Base-by-base conservation (phyloP, 2,329 filamentous ascomycete species). In the Xylaria digitata region DNA sequence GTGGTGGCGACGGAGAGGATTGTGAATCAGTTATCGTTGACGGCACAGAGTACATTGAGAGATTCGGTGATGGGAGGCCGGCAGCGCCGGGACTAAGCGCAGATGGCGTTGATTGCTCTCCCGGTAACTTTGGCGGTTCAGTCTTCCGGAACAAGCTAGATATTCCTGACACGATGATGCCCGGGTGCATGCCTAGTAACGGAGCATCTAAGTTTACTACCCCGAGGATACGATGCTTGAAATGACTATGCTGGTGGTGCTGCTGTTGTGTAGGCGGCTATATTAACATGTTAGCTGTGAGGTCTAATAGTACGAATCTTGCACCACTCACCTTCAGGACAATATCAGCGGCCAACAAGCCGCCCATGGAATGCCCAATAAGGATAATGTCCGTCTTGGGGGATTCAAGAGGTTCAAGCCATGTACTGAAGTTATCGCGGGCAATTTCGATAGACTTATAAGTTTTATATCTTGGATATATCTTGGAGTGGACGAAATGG, bases 311-410 rank as follows among this genome's bases (percentile, higher is more conserved):
- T 21, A 46, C 17, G 37, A 50, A 23, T 37, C 9, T 1, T 80
- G 73, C 74, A 13, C 58, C 71, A 79, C 80, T 74, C 74, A 84
- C 85, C 77, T 91, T 85, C 50, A 97, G 81, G 2, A 88, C 89
- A 30, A 96, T 87, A 73, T 97, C 94, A 1, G 92, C 92, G 30
- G 91, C 88, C 30, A 97, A 79, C 26, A 97, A 83, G 1, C 94
- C 94, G 17, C 94, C 94, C 89, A 97, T 95, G 48, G 92, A 96
- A 78, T 97, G 94, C 0, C 94, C 94, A 2, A 97, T 82, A 2
- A 97, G 83, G 21, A 97, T 84, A 2, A 96, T 85, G 81, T 97
- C 94, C 0, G 93, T 94, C 21, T 83, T 86, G 3, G 85, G 81
- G 32, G 87, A 87, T 77, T 95, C 91, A 73, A 96, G 92, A 6